Conservation (phyloP, 75 land plant species). For the Azolla pinnata region DNA sequence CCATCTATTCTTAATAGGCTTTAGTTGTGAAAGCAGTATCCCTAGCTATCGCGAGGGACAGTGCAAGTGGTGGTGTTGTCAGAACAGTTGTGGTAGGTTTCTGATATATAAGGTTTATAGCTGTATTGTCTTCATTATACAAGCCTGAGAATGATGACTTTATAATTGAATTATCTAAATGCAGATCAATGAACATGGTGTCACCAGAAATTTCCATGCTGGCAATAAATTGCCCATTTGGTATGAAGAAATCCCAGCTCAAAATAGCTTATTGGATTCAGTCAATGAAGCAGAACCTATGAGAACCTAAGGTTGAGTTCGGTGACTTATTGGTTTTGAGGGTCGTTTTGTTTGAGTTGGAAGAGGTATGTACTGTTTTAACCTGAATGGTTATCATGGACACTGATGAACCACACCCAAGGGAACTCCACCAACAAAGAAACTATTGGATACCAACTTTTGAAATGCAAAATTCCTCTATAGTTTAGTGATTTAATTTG, state of each 20-base stretch:
- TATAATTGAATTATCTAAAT: neutral
- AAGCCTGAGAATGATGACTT: neutral
- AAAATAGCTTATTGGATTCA: constrained; percentile 39
- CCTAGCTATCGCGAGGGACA: constrained; percentile 94
- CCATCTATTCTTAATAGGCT: too few relatives aligned
- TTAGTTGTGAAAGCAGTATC: constrained; percentile 91
- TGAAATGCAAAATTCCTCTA: too few relatives aligned
- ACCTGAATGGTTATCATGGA: too few relatives aligned
- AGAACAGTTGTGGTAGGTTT: constrained; percentile 80
- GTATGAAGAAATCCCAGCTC: constrained; percentile 73
- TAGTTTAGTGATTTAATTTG: too few relatives aligned
- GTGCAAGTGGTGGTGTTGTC: constrained; percentile 95
- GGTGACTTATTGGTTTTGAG: too few relatives aligned
- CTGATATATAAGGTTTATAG: neutral
- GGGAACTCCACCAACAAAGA: too few relatives aligned
- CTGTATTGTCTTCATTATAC: neutral
- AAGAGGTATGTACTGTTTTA: too few relatives aligned
- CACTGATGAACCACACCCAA: too few relatives aligned
- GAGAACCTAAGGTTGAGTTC: constrained; percentile 31
- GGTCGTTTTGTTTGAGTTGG: too few relatives aligned
- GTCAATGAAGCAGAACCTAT: constrained; percentile 37
- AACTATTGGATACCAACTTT: too few relatives aligned
- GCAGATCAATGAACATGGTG: constrained; percentile 82
- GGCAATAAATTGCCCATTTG: constrained; percentile 71
- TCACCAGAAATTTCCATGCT: constrained; percentile 62